Conservation (phyloP, 2,329 filamentous ascomycete genomes). For the Lachnellula subtilissima region DNA sequence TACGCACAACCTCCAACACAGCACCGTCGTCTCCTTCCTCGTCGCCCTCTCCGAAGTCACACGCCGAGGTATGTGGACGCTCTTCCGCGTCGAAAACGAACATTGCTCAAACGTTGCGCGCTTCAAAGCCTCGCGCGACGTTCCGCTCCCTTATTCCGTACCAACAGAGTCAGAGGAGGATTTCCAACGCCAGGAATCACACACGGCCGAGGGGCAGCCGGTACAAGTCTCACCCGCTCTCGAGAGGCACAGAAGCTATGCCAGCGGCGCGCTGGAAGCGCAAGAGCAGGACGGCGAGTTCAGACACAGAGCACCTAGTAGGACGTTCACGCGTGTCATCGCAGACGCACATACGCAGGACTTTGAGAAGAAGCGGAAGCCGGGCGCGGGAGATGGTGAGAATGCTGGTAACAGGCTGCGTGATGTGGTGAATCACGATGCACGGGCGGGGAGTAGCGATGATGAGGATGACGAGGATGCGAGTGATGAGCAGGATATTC, state of each 20-base stretch:
- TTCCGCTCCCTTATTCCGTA: conserved; percentile 70
- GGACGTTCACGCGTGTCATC: conserved; percentile 59
- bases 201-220: conserved; percentile 4
- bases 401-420: conserved; percentile 2
- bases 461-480: conserved; percentile 23
- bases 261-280: conserved; percentile 21
- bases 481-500: conserved; percentile 20
- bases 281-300: conserved; percentile 6
- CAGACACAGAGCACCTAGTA: conserved; percentile 6
- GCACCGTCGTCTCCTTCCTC: conserved; percentile 73
- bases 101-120: conserved; percentile 88
- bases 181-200: not conserved
- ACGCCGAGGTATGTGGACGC: conserved; percentile 84
- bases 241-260: conserved; percentile 18
- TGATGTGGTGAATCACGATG: conserved; percentile 11
- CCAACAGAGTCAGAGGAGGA: conserved; percentile 17
- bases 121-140: conserved; percentile 84
- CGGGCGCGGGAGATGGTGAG: conserved; percentile 13
- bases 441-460: conserved; percentile 3
- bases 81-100: conserved; percentile 96
- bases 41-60: conserved; percentile 73
- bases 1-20: conserved; percentile 74
- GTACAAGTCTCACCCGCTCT: conserved; percentile 14
- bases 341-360: conserved; percentile 84
- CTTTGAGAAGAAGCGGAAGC: conserved; percentile 72